Percentiles rank a stretch among this genome's conserved stretches.
phyloP scores from a whole-genome alignment of 306 rosid genomes.

The Cucumis cinereus region DNA sequence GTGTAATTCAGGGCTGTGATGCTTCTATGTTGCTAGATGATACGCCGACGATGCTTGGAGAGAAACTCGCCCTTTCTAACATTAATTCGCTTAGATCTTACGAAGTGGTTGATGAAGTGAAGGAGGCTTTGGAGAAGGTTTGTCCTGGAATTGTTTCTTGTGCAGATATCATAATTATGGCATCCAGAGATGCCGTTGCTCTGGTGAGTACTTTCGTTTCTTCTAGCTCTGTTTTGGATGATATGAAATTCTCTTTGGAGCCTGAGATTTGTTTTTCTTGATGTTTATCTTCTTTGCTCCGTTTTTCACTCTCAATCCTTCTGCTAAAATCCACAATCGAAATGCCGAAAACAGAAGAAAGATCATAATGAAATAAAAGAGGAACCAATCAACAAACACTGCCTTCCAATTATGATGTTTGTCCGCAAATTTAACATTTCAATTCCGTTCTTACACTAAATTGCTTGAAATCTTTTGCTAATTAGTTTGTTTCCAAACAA shows the following conservation, averaged over 20 bases:
- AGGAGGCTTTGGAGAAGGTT: slow-evolving; percentile 43
- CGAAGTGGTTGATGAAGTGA: slow-evolving; percentile 62
- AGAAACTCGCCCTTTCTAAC: slow-evolving; percentile 63
- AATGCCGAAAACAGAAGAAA: not conserved
- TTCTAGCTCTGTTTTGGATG: not conserved
- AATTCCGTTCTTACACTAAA: too few relatives aligned
- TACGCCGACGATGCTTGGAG: slow-evolving; percentile 69
- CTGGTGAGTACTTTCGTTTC: slow-evolving; percentile 23
- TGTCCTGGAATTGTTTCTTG: slow-evolving; percentile 84
- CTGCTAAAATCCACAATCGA: not conserved
- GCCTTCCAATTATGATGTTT: too few relatives aligned
- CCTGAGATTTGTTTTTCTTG: not conserved
- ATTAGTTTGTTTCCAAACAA: not conserved
- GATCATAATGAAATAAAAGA: too few relatives aligned
- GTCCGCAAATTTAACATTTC: too few relatives aligned
- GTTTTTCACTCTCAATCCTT: not conserved
- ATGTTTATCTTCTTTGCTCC: not conserved
- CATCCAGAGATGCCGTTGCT: slow-evolving; percentile 75
- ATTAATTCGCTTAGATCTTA: slow-evolving; percentile 70
- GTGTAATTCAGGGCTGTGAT: slow-evolving; percentile 55
- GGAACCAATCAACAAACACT: too few relatives aligned
- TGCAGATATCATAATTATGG: slow-evolving; percentile 79
- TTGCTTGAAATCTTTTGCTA: too few relatives aligned
- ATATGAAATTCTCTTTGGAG: not conserved
- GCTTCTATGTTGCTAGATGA: slow-evolving; percentile 85